Base-by-base conservation (phyloP, 23 red algal genomes). In the Porphyridium purpureum region DNA sequence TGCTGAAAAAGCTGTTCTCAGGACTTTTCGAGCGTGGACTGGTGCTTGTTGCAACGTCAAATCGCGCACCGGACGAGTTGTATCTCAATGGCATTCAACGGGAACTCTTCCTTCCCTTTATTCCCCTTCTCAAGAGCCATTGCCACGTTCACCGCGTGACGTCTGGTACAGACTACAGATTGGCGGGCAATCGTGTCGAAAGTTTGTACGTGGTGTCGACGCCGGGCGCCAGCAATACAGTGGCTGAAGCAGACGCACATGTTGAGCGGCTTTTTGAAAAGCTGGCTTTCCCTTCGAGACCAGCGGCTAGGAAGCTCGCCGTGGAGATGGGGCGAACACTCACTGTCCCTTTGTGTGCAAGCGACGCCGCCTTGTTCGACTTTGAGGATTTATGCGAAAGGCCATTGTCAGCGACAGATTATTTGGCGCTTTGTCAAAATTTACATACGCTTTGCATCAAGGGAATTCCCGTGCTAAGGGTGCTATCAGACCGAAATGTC, bases 311-410 rank as follows among this genome's bases (percentile, higher is more conserved):
- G n/a, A n/a, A n/a, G n/a, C n/a, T n/a, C n/a, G n/a, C n/a, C n/a
- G n/a, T n/a, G n/a, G n/a, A n/a, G n/a, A n/a, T n/a, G n/a, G 38
- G 38, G 11, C 11, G 38, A 44, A 17, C 21, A 24, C 4, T 24
- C 28, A 15, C 44, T 2, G 3, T 22, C 44, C 4, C 44, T 19
- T 8, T 68, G 9, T 33, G 42, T n/a, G 44, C 24, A 5, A 62
- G 47, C 25, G 21, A 52, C 21, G 47, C 70, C 1, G 86, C 67
- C 27, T 64, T 70, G 21, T 59, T 93, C 56, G 38, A 49, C 28
- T 67, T 69, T 23, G 70, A 46, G 15, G 86, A 93, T 25, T 60
- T 93, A 22, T 82, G 78, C 52, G 86, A 93, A 60, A 61, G 71
- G n/a, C 60, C 86, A 23, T 58, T 93, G 50, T 69, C 75, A 3